phyloP scores from a whole-genome alignment of 495 filamentous ascomycete genomes.

The Aspergillus campestris region DNA sequence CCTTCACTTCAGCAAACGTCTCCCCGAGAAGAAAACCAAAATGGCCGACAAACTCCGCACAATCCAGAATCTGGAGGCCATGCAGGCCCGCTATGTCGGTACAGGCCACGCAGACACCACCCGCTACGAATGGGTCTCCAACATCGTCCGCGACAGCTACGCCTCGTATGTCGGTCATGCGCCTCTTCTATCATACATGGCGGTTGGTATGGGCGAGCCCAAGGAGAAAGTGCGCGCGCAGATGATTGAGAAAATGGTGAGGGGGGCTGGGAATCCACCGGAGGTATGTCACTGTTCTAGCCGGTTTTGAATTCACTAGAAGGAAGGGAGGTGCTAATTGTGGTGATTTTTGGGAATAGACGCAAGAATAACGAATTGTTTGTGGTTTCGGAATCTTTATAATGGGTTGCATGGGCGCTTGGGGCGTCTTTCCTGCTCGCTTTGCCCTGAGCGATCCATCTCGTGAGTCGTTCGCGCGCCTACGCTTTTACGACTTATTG shows the following conservation, averaged over 20 bases:
- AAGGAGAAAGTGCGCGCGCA: constrained; percentile 68
- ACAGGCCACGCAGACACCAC: constrained; percentile 98
- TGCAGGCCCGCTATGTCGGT: constrained; percentile 89
- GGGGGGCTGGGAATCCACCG: constrained; percentile 79
- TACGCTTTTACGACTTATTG: too few species aligned
- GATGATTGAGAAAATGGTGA: constrained; percentile 89
- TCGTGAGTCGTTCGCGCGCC: too few species aligned
- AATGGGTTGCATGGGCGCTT: too few species aligned
- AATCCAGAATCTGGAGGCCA: constrained; percentile 90
- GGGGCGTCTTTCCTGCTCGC: too few species aligned
- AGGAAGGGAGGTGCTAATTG: too few species aligned
- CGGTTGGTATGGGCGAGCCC: constrained; percentile 77
- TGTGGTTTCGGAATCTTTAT: too few species aligned
- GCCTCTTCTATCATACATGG: constrained; percentile 79
- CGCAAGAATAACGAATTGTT: too few species aligned
- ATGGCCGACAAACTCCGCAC: constrained; percentile 97
- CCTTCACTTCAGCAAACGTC: background rate
- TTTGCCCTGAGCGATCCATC: too few species aligned
- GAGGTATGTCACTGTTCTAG: constrained; percentile 30
- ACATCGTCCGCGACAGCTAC: constrained; percentile 79
- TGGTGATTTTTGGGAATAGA: too few species aligned
- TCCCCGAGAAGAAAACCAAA: constrained; percentile 8
- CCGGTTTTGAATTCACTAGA: too few species aligned
- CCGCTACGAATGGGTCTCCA: constrained; percentile 89
- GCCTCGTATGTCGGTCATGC: constrained; percentile 85